Conservation (phyloP, 441 rosid genomes). For the Gossypium trilobum region DNA sequence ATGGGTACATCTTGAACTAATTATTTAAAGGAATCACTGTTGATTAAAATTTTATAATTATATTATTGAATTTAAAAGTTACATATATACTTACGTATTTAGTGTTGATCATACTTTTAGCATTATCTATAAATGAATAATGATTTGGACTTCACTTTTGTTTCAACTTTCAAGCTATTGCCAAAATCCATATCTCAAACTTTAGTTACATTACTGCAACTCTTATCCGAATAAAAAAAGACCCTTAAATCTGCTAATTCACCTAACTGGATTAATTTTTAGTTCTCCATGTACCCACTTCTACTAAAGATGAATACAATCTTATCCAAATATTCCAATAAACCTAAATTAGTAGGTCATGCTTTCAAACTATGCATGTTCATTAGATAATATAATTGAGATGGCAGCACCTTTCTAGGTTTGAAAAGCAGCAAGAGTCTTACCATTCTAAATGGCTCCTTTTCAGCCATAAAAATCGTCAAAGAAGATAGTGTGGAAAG, state of each 20-base stretch:
- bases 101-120: not conserved
- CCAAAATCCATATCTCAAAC: too few species aligned
- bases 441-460: not conserved
- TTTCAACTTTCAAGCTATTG: too few species aligned
- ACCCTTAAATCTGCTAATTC: not conserved
- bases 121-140: not conserved
- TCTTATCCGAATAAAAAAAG: not conserved
- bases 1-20: not conserved
- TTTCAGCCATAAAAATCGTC: not conserved
- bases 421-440: not conserved
- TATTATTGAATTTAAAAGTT: not conserved
- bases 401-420: not conserved
- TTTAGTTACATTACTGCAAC: not conserved
- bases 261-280: not conserved
- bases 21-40: not conserved
- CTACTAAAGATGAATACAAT: not conserved
- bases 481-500: not conserved
- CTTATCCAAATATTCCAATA: not conserved
- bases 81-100: not conserved
- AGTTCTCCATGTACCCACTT: too few species aligned
- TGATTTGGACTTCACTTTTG: not conserved
- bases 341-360: conserved; percentile 7
- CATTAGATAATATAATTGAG: not conserved
- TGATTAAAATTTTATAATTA: not conserved
- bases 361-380: not conserved